phyloP scores from a whole-genome alignment of 2,329 filamentous ascomycete genomes.

The Byssothecium circinans region DNA sequence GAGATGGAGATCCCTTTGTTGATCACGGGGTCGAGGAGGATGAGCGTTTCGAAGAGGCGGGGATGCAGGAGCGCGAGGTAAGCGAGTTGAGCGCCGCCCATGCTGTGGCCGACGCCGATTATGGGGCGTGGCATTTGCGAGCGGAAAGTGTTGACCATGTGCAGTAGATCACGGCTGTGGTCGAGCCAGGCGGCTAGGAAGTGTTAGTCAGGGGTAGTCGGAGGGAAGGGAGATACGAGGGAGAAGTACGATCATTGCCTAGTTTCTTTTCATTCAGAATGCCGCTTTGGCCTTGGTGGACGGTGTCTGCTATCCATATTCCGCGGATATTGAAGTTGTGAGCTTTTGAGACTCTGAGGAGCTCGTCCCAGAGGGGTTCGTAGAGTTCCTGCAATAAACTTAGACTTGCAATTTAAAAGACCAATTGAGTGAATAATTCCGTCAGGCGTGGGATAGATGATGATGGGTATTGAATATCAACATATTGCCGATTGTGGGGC shows the following conservation, averaged over 20 bases:
- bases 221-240: not conserved
- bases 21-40: slow-evolving; percentile 86
- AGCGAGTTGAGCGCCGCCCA: slow-evolving; percentile 75
- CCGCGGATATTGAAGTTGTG: slow-evolving; percentile 70
- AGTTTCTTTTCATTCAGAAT: slow-evolving; percentile 73
- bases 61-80: slow-evolving; percentile 77
- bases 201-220: not conserved
- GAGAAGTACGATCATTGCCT: slow-evolving; percentile 77
- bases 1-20: slow-evolving; percentile 51
- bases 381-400: slow-evolving; percentile 71
- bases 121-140: slow-evolving; percentile 77
- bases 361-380: slow-evolving; percentile 86
- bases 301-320: slow-evolving; percentile 91
- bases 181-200: slow-evolving; percentile 77
- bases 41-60: slow-evolving; percentile 71
- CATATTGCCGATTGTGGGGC: too few relatives aligned
- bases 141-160: slow-evolving; percentile 83
- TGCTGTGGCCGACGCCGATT: slow-evolving; percentile 84
- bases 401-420: slow-evolving; percentile 4
- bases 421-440: too few relatives aligned
- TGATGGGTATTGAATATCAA: too few relatives aligned
- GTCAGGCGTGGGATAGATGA: too few relatives aligned
- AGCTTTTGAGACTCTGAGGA: slow-evolving; percentile 61
- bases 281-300: slow-evolving; percentile 79
- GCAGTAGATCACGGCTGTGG: slow-evolving; percentile 78